A percentile compares a stretch with the other conserved stretches of the same genome.
Evolutionary conservation across 495 filamentous ascomycete genomes (phyloP).

Genomic region (Letharia lupina): DNA sequence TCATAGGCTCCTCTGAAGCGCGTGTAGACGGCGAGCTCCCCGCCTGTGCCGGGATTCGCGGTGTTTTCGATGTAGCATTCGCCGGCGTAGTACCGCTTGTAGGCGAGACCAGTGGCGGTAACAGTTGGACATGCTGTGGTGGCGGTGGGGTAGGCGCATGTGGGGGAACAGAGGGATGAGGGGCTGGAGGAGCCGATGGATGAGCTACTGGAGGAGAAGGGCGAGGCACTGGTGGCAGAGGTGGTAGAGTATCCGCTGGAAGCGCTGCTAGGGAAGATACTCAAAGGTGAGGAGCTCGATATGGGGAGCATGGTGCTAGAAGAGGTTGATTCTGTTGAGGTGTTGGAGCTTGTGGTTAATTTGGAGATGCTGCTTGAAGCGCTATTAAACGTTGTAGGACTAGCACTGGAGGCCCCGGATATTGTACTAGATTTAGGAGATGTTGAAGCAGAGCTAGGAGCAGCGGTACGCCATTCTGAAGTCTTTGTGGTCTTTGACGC

Average conservation of each 20-base stretch:
- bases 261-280: not conserved
- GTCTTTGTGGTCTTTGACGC: not conserved
- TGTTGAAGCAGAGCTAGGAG: not conserved
- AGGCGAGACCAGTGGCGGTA: not conserved
- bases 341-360: not conserved
- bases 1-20: not conserved
- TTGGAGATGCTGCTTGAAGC: not conserved
- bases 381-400: not conserved
- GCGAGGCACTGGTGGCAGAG: not conserved
- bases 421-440: not conserved
- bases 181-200: not conserved
- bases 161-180: not conserved
- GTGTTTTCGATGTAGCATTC: not conserved
- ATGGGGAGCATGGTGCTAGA: not conserved
- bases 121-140: not conserved
- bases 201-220: not conserved
- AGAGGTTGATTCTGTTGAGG: not conserved
- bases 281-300: not conserved
- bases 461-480: not conserved
- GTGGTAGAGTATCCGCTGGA: not conserved
- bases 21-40: not conserved
- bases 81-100: not conserved
- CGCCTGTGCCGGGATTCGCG: not conserved
- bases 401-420: not conserved
- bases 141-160: not conserved